Percentiles rank a stretch among this genome's conserved stretches.
Evolutionary conservation across 768 basidiomycete genomes (phyloP).

Genomic region (Rossbeevera mucosa): DNA sequence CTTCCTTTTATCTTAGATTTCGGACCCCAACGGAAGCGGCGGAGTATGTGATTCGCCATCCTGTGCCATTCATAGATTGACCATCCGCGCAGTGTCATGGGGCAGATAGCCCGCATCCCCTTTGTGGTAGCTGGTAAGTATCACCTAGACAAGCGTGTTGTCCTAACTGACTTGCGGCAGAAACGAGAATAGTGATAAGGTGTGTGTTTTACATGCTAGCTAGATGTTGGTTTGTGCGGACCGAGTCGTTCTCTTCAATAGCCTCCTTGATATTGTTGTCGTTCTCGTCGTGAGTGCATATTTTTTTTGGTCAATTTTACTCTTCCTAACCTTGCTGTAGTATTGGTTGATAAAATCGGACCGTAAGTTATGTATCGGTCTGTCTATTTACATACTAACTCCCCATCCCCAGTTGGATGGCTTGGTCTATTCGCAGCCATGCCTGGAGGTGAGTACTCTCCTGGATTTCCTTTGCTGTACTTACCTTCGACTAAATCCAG

Average conservation of each 20-base stretch:
- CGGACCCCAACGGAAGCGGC: background rate
- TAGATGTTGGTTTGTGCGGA: background rate
- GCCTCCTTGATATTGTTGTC: conserved; percentile 6
- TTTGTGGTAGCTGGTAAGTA: conserved; percentile 12
- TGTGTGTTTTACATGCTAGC: background rate
- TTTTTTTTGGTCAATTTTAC: background rate
- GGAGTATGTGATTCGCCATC: conserved; percentile 5
- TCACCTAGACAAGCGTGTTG: background rate
- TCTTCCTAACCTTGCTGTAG: background rate
- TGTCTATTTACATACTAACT: background rate
- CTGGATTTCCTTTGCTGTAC: too few species aligned
- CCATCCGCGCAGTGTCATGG: conserved; percentile 3
- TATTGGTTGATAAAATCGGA: conserved; percentile 16
- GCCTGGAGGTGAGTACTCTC: conserved; percentile 15
- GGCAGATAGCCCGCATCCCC: background rate
- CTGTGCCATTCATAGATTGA: background rate
- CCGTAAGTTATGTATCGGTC: background rate
- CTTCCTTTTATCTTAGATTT: conserved; percentile 7
- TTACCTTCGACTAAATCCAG: conserved; percentile 1
- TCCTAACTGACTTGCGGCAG: conserved; percentile 8
- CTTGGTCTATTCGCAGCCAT: conserved; percentile 11
- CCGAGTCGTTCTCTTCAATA: background rate
- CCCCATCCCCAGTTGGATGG: conserved; percentile 11
- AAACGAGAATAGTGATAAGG: conserved; percentile 14
- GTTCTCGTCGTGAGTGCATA: conserved; percentile 11